Evolutionary conservation across 176 grass and related monocot genomes (phyloP), one percentile per base, ranked within the genome.

Genomic region (Rhipidocladum racemiflorum): DNA sequence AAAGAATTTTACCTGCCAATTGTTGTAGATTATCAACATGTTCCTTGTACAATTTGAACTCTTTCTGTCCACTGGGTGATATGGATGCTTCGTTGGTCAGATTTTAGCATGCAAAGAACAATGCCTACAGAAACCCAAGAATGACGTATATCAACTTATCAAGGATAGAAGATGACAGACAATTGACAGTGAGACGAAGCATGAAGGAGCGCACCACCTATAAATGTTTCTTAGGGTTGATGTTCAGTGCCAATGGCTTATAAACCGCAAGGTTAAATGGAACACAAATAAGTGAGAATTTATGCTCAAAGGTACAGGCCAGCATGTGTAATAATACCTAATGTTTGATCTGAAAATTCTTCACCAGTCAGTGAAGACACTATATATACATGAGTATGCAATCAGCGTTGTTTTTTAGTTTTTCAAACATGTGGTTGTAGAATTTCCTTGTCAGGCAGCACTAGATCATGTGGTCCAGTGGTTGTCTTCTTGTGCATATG

Each of bases 191-290:
- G 23, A 23, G 24, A 81, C 7, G 64, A 74, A 62, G 38, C 40
- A 72, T 20, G 30, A 89, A 79, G 25, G 3, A 71, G 14, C 38
- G 24, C 13, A 34, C 1, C 36, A 98, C 95, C 95, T 98, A 86
- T 10, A 98, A 78, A 83, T 98, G 95, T 82, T 90, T 93, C 75
- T 80, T 98, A 21, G 95, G 90, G 56, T 98, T 88, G 46, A 98
- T 70, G 54, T 89, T 98, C 63, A 95, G 61, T 56, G 87, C 95
- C 23, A 84, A 51, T 60, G 95, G 95, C 95, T 95, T 95, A 82
- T 95, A 90, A 51, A 98, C 80, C 21, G 92, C 95, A 42, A 91
- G 83, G 75, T 93, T 86, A 65, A 95, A 77, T 3, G 92, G 95
- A 83, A 89, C 79, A 82, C 46, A 34, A n/a, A 55, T 55, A 55